Base-by-base conservation (phyloP, 106 monocot genomes). In the Agapanthus africanus region DNA sequence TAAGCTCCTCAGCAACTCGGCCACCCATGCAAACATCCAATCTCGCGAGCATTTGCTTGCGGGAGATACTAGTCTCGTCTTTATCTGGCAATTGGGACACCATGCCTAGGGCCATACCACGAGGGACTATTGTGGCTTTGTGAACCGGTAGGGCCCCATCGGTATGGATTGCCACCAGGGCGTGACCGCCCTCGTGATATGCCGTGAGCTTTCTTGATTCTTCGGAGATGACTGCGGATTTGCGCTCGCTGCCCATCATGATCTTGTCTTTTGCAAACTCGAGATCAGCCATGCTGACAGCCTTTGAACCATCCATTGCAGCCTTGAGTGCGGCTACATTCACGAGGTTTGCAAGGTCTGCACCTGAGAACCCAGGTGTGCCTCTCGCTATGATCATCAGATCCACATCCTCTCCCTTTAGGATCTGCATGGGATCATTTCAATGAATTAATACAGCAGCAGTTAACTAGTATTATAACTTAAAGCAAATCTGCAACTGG, bases 181-280 rank as follows among this genome's bases (percentile, higher is more conserved):
- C 99, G 75, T 99, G 99, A 6, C 99, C 99, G 16, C 99, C 99
- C 65, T 99, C 99, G 38, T 99, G 97, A 73, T 74, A 99, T 8
- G 99, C 99, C 4, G 92, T 99, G 15, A 93, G 77, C 69, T 70
- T 90, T 71, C 93, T 71, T 18, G 78, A 84, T 71, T 93, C 99
- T 27, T 84, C 82, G 5, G 99, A 93, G 52, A 99, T 90, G 4
- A 99, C 99, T 27, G 99, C 99, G 19, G 99, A 99, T 70, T 93
- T 99, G 9, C 99, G 71, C 72, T 99, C 99, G 28, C 90, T 99
- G 51, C 99, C 99, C 99, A 99, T 99, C 93, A 93, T 99, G 73
- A 99, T 99, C 46, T 85, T 88, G 79, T 99, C 99, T 65, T 99
- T 99, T 0, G 99, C 99, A 66, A 87, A 93, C 63, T 99, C 99